These are phyloP conservation scores for Quercus gilva DNA, from an alignment of 306 rosid species.

Conservation along the genomic window DNA sequence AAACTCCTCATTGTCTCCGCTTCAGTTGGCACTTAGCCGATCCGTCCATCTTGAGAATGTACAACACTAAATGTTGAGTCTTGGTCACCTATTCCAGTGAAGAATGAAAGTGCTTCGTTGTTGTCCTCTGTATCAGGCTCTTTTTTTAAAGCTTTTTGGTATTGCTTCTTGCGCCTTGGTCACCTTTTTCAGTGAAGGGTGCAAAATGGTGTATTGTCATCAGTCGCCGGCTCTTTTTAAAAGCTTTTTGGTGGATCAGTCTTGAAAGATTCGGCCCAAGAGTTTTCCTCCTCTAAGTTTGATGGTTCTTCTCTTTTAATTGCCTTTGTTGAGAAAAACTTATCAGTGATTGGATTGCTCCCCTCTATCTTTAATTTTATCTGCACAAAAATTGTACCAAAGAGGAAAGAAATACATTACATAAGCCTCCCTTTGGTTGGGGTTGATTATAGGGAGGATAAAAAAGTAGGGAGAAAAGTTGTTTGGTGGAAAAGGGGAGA, in stretches of 20 bases:
- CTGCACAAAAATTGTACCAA: conserved; percentile 29
- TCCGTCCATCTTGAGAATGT: conserved; percentile 19
- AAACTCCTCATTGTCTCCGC: conserved; percentile 46
- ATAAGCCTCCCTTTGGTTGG: fast-evolving
- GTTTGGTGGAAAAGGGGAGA: no score
- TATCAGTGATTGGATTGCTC: conserved; percentile 45
- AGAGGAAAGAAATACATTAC: no score
- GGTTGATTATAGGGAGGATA: no score
- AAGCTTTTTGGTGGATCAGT: conserved; percentile 25
- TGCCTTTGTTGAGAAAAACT: conserved; percentile 55
- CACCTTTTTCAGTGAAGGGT: conserved; percentile 24
- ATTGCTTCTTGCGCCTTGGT: conserved; percentile 15
- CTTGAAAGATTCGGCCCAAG: conserved; percentile 21
- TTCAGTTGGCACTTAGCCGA: conserved; percentile 33
- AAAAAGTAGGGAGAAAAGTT: no score
- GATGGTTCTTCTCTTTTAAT: conserved; percentile 23
- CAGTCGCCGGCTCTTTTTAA: conserved; percentile 30
- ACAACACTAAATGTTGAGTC: conserved; percentile 26
- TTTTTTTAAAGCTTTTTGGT: conserved; percentile 18
- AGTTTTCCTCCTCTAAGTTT: conserved; percentile 9
- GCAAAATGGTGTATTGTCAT: neutral
- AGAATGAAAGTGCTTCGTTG: neutral
- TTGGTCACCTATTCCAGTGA: conserved; percentile 23
- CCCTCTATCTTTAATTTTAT: conserved; percentile 55
- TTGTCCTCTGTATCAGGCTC: conserved; percentile 25